Base-by-base conservation (phyloP, 2,329 filamentous ascomycete species). In the Cercospora sp. region DNA sequence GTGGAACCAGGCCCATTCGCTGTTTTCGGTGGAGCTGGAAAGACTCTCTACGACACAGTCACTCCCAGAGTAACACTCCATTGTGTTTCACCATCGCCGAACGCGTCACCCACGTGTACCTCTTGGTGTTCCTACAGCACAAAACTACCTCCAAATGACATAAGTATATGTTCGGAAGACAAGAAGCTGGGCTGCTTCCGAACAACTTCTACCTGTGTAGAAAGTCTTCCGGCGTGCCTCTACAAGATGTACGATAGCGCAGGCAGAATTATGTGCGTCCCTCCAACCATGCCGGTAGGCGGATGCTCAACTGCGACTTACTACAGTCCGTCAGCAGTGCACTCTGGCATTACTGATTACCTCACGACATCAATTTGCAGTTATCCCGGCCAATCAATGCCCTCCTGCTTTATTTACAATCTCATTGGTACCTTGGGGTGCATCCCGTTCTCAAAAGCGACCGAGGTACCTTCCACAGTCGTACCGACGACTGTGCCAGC, bases 231-330 rank as follows among this genome's bases (percentile, higher is more conserved):
- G 33, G 20, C n/a, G 18, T 60, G 57, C n/a, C 30, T 60, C 30
- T 60, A 60, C 10, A 30, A 23, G 13, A 33, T 20, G 30, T 23
- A 33, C n/a, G 30, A 36, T 13, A 20, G 18, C 26, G 57, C 16
- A 13, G 13, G 30, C 13, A 33, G 30, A 9, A 9, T n/a, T 12
- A 30, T 36, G 30, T 60, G 57, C 30, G 31, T 60, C 31, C 57
- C 57, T 4, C 57, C 57, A 4, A 60, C 57, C n/a, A 60, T 60
- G 57, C 30, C 30, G 30, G 30, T 2, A 13, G 60, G 60, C 40
- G 60, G 60, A n/a, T 63, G 60, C n/a, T 63, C 60, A 16, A 48
- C 60, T 30, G 23, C 45, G 20, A 63, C 60, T 16, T 63, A 63
- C 40, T 63, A 63, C 30, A 30, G 36, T 30, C 60, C 60, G 7